Percentiles rank a stretch among this genome's conserved stretches.
Evolutionary conservation across 257 asterid species (phyloP).

Genomic region (Misopates orontium): DNA sequence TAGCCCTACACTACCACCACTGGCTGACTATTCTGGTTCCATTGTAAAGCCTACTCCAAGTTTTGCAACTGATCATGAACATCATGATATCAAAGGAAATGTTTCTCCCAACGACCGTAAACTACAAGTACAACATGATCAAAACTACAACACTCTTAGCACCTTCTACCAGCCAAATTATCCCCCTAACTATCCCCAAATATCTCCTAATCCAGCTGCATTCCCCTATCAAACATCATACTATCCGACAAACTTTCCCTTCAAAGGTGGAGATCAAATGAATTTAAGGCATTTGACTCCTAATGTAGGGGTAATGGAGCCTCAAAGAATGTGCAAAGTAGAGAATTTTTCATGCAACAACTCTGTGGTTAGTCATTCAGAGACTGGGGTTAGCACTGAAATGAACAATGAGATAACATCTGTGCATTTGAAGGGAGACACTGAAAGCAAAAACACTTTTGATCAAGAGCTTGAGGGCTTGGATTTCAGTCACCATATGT

Average conservation of each 20-base stretch:
- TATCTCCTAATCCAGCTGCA: too few species aligned
- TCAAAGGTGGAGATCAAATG: not conserved
- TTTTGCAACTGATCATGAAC: conserved; percentile 22
- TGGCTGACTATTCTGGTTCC: conserved; percentile 38
- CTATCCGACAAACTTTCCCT: conserved; percentile 16
- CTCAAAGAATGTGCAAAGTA: too few species aligned
- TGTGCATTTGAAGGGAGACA: conserved; percentile 9
- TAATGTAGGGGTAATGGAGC: too few species aligned
- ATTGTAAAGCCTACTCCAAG: conserved; percentile 10
- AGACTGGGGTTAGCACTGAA: conserved; percentile 40
- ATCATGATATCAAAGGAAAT: conserved; percentile 20
- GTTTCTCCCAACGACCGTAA: too few species aligned
- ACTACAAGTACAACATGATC: too few species aligned
- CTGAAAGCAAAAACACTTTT: conserved; percentile 34
- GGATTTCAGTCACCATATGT: conserved; percentile 40
- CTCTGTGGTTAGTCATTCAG: conserved; percentile 27
- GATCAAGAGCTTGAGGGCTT: conserved; percentile 45
- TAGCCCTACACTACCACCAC: conserved; percentile 50
- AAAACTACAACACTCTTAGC: too few species aligned
- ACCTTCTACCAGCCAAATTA: too few species aligned
- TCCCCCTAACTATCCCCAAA: not conserved
- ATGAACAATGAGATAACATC: conserved; percentile 50
- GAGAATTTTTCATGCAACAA: too few species aligned
- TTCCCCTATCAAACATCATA: not conserved
- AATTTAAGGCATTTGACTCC: conserved; percentile 22